Conservation (phyloP, 306 rosid genomes). For the Castanopsis chinensis region DNA sequence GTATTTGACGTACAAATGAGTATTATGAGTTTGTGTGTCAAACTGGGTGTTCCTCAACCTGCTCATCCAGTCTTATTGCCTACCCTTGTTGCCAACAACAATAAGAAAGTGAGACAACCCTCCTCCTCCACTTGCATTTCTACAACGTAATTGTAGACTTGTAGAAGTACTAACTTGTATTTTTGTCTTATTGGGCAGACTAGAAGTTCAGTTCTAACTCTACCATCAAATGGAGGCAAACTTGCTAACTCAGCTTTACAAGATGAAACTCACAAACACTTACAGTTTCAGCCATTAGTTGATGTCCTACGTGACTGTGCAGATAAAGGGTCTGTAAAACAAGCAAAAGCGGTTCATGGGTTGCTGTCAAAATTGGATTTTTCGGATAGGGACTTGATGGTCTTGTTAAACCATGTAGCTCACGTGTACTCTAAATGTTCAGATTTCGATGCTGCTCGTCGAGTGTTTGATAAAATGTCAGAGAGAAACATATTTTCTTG, state of each 20-base stretch:
- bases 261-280: conserved; percentile 23
- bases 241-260: conserved; percentile 4
- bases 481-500: conserved; percentile 63
- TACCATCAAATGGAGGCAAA: conserved; percentile 27
- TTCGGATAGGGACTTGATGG: conserved; percentile 36
- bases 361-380: conserved; percentile 46
- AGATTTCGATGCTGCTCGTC: conserved; percentile 36
- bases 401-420: conserved; percentile 52
- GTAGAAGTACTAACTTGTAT: too few relatives aligned
- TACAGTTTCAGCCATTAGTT: conserved; percentile 42
- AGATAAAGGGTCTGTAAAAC: conserved; percentile 28
- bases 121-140: too few relatives aligned
- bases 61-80: conserved; percentile 3
- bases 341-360: conserved; percentile 54
- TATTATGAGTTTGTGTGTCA: background rate
- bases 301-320: conserved; percentile 51
- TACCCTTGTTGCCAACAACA: conserved; percentile 18
- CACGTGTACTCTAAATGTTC: conserved; percentile 58
- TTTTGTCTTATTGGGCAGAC: too few relatives aligned
- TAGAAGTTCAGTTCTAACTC: conserved; percentile 13
- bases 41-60: conserved; percentile 26
- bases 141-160: too few relatives aligned
- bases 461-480: conserved; percentile 63
- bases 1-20: too few relatives aligned
- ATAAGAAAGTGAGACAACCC: conserved; percentile 17